Percentiles rank a stretch among this genome's conserved stretches.
phyloP scores from a whole-genome alignment of 495 filamentous ascomycete species.

The Neurospora discreta region DNA sequence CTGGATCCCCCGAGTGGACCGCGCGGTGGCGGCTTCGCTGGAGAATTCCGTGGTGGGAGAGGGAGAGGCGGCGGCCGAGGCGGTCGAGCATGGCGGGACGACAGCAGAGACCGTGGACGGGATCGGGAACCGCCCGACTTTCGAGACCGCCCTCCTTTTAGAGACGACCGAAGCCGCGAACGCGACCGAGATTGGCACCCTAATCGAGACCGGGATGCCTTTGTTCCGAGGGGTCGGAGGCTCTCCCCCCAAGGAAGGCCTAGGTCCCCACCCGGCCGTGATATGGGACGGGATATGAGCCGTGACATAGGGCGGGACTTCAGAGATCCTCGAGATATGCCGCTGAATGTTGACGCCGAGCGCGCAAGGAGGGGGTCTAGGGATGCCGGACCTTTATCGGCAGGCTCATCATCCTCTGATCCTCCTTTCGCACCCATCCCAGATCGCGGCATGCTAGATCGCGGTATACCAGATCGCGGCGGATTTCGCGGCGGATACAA shows the following conservation, averaged over 20 bases:
- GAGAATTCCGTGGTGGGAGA: constrained; percentile 34
- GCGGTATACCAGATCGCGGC: constrained; percentile 37
- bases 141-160: constrained; percentile 34
- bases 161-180: constrained; percentile 36
- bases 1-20: constrained; percentile 50
- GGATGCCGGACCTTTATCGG: constrained; percentile 49
- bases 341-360: constrained; percentile 38
- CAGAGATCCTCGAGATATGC: constrained; percentile 23
- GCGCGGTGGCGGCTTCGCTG: constrained; percentile 35
- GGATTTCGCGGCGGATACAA: constrained; percentile 27
- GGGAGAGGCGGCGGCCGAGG: constrained; percentile 26
- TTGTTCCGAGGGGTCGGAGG: constrained; percentile 27
- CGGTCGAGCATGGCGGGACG: constrained; percentile 42
- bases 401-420: constrained; percentile 59
- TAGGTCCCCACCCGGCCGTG: constrained; percentile 28
- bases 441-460: constrained; percentile 38
- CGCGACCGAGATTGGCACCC: constrained; percentile 31
- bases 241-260: constrained; percentile 35
- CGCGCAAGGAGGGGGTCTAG: constrained; percentile 40
- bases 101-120: constrained; percentile 50
- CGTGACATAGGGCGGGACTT: constrained; percentile 14
- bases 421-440: constrained; percentile 40
- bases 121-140: constrained; percentile 44
- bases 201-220: constrained; percentile 28
- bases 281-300: constrained; percentile 22